Conservation (phyloP, 1,139 yeast genomes). For the Debaryomyces subglobosus region DNA sequence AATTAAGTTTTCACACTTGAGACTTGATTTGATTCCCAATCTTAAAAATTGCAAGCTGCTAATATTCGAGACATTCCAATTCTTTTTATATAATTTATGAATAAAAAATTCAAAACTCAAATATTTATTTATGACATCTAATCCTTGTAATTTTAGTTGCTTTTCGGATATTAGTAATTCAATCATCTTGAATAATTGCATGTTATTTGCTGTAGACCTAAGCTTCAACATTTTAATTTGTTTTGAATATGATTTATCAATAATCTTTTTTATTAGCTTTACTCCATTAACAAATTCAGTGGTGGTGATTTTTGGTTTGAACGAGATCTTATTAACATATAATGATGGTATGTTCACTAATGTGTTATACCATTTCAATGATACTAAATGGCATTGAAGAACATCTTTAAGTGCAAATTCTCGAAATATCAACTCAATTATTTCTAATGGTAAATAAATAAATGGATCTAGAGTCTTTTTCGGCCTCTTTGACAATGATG, state of each 20-base stretch:
- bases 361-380: conserved; percentile 34
- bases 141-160: conserved; percentile 21
- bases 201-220: conserved; percentile 25
- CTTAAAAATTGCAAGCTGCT: conserved; percentile 24
- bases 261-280: conserved; percentile 27
- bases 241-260: conserved; percentile 19
- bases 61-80: conserved; percentile 32
- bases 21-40: conserved; percentile 31
- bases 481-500: conserved; percentile 1
- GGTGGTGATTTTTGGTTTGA: conserved; percentile 29
- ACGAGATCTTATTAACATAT: conserved; percentile 24
- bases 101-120: conserved; percentile 31
- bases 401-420: conserved; percentile 23
- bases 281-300: conserved; percentile 36
- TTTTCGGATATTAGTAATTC: conserved; percentile 28
- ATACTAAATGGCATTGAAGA: conserved; percentile 35
- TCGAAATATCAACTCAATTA: conserved; percentile 31
- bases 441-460: conserved; percentile 30
- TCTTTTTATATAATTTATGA: conserved; percentile 26
- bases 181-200: conserved; percentile 29
- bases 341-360: conserved; percentile 31
- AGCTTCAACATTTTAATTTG: conserved; percentile 26
- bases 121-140: conserved; percentile 30
- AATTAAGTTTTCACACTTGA: conserved; percentile 25
- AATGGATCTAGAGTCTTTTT: conserved; percentile 31